phyloP scores from a whole-genome alignment of 2,329 filamentous ascomycete species.

The Ophiocordyceps polyrhachis-furcata region DNA sequence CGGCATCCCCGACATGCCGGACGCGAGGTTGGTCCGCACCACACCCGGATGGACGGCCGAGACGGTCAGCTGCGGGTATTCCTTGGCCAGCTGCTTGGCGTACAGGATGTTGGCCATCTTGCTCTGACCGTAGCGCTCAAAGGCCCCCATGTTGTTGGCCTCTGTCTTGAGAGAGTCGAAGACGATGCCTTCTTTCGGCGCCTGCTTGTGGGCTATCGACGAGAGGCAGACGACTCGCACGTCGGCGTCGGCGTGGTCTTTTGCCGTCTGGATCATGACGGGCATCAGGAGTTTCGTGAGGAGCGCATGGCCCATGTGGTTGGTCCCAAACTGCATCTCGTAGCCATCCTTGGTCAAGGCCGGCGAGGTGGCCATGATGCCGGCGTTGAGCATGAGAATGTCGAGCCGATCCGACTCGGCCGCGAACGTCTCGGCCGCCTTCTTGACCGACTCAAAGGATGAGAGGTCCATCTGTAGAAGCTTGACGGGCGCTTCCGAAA shows the following conservation, averaged over 20 bases:
- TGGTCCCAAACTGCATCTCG: constrained; percentile 29
- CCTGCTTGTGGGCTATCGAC: constrained; percentile 8
- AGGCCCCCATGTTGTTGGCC: constrained; percentile 5
- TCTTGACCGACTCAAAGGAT: constrained; percentile 22
- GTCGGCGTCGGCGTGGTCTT: constrained; percentile 4
- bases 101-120: constrained; percentile 15
- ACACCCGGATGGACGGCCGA: constrained; percentile 11
- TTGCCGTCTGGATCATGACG: constrained; percentile 10
- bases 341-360: constrained; percentile 24
- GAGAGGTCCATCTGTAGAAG: constrained; percentile 25
- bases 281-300: constrained; percentile 20
- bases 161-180: constrained; percentile 12
- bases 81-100: constrained; percentile 9
- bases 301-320: constrained; percentile 29
- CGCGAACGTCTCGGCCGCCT: constrained; percentile 19
- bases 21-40: constrained; percentile 10
- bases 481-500: constrained; percentile 6
- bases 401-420: constrained; percentile 17
- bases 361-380: constrained; percentile 20
- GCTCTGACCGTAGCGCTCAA: constrained; percentile 11
- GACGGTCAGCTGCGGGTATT: constrained; percentile 8
- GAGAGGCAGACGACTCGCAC: constrained; percentile 13
- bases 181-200: constrained; percentile 8
- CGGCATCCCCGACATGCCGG: constrained; percentile 2
- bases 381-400: constrained; percentile 27